These are phyloP conservation scores for Xanthoceras sorbifolium DNA, from an alignment of 345 rosid genomes.

Conservation along the genomic window DNA sequence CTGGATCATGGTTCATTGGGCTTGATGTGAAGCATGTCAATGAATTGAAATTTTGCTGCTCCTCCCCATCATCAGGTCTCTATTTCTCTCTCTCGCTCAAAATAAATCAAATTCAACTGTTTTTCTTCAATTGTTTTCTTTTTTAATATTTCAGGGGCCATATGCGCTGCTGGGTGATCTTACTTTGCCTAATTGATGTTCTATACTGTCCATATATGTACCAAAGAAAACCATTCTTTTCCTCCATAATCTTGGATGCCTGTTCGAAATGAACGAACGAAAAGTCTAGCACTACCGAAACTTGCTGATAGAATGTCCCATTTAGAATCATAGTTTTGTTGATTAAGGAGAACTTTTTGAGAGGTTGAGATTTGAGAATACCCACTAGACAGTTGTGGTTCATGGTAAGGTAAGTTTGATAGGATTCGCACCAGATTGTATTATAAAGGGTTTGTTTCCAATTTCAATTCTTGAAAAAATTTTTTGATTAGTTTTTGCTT, in stretches of 20 bases:
- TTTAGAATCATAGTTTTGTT: constrained; percentile 1
- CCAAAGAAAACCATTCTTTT: constrained; percentile 14
- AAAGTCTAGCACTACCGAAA: neutral
- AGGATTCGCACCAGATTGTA: constrained; percentile 3
- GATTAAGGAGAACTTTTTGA: constrained; percentile 2
- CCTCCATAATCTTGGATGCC: constrained; percentile 15
- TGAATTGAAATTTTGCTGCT: constrained; percentile 55
- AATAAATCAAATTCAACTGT: neutral
- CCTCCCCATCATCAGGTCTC: constrained; percentile 44
- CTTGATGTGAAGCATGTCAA: constrained; percentile 44
- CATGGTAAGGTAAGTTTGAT: constrained; percentile 7
- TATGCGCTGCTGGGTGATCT: constrained; percentile 45
- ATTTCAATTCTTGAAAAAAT: constrained; percentile 7
- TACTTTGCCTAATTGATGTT: constrained; percentile 6
- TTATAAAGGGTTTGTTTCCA: neutral
- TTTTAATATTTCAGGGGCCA: constrained; percentile 28
- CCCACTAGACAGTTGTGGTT: neutral
- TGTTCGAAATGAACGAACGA: neutral
- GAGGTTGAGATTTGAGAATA: neutral
- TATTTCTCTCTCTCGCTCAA: neutral
- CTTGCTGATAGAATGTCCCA: neutral
- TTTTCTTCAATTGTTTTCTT: neutral
- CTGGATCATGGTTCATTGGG: constrained; percentile 63
- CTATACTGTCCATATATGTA: neutral
- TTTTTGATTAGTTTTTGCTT: neutral